Evolutionary conservation across 441 rosid genomes (phyloP).

Genomic region (Euphorbia celastroides): DNA sequence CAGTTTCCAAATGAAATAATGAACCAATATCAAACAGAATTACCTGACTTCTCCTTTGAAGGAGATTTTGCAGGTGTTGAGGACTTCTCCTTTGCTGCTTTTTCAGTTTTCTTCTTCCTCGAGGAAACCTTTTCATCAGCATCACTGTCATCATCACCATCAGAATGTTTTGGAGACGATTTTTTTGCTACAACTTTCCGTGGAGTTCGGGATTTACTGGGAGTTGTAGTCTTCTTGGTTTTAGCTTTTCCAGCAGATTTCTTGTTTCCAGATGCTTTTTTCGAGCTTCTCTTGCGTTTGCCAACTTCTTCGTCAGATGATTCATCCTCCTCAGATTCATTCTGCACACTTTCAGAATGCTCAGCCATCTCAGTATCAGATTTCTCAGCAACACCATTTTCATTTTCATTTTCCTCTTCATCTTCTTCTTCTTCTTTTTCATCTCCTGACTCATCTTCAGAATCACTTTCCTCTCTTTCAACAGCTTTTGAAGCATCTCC

Average conservation of each 20-base stretch:
- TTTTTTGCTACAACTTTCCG: constrained; percentile 43
- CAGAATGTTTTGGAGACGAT: constrained; percentile 35
- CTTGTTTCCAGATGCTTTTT: constrained; percentile 34
- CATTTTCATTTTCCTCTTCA: constrained; percentile 42
- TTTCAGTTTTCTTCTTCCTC: constrained; percentile 56
- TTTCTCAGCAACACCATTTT: constrained; percentile 64
- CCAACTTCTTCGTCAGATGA: constrained; percentile 60
- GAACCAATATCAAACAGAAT: background rate
- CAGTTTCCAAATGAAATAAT: background rate
- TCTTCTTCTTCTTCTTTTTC: constrained; percentile 35
- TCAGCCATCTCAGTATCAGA: constrained; percentile 62
- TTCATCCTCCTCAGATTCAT: constrained; percentile 66
- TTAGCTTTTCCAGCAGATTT: constrained; percentile 52
- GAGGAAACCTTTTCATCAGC: constrained; percentile 56
- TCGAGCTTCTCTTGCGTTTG: constrained; percentile 46
- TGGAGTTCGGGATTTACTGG: constrained; percentile 37
- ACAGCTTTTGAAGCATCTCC: constrained; percentile 44
- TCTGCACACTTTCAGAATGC: constrained; percentile 60
- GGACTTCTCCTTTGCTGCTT: constrained; percentile 43
- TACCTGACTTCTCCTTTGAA: constrained; percentile 62
- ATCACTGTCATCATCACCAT: constrained; percentile 56
- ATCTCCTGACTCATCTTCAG: constrained; percentile 53
- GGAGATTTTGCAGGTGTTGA: constrained; percentile 46
- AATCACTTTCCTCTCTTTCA: constrained; percentile 30
- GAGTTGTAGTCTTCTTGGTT: constrained; percentile 38